Conservation (phyloP, 345 rosid genomes). For the Salix suchowensis region DNA sequence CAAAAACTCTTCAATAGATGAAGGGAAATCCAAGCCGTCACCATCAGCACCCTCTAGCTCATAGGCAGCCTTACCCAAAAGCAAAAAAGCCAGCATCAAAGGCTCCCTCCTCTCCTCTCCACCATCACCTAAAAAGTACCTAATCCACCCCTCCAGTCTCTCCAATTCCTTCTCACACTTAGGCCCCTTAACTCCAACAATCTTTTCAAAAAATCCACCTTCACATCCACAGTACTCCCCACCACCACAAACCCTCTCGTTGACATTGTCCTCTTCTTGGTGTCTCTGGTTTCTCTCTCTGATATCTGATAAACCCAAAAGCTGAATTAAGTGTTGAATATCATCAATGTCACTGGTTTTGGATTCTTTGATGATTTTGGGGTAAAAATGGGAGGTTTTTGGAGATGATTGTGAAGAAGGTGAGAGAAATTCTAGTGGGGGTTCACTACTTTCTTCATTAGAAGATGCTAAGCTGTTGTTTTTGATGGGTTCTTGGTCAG, state of each 20-base stretch:
- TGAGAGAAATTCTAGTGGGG: constrained; percentile 39
- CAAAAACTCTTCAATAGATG: constrained; percentile 34
- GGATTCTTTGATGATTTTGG: not conserved
- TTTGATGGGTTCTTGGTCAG: not conserved
- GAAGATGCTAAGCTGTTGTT: not conserved
- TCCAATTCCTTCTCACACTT: constrained; percentile 39
- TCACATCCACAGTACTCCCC: constrained; percentile 27
- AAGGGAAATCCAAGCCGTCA: constrained; percentile 43
- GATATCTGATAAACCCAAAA: constrained; percentile 29
- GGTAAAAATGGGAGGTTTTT: not conserved
- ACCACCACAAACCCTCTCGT: constrained; percentile 4
- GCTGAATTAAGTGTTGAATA: constrained; percentile 27
- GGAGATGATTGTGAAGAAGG: constrained; percentile 24
- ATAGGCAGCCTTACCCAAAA: constrained; percentile 43
- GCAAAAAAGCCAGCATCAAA: constrained; percentile 44
- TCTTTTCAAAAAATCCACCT: constrained; percentile 41
- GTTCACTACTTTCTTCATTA: constrained; percentile 38
- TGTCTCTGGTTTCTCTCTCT: constrained; percentile 1
- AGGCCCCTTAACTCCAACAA: constrained; percentile 50
- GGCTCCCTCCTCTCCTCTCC: constrained; percentile 32
- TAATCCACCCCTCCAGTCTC: constrained; percentile 47
- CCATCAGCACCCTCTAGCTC: constrained; percentile 12
- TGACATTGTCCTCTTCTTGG: constrained; percentile 5
- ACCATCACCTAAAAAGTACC: constrained; percentile 20
- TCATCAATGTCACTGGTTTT: constrained; percentile 18